These are phyloP conservation scores for Cryptomeria japonica DNA, from an alignment of 75 land plant genomes.

Conservation along the genomic window DNA sequence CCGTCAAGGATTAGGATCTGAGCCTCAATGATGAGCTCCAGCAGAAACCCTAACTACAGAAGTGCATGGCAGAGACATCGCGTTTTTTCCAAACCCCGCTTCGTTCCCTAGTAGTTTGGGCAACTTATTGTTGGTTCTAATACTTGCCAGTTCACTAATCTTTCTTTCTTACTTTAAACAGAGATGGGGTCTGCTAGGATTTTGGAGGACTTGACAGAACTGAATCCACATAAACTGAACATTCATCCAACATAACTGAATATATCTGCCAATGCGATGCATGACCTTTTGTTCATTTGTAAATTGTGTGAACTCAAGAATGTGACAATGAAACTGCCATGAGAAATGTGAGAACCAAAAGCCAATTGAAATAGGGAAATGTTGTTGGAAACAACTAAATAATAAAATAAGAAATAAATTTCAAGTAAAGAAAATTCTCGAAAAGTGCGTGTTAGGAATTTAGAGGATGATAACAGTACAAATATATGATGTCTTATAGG, in stretches of 20 bases:
- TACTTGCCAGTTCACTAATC: no score
- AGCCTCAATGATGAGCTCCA: no score
- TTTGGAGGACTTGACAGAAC: neutral
- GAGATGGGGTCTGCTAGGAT: no score
- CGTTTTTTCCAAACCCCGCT: no score
- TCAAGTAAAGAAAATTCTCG: neutral
- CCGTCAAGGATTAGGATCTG: no score
- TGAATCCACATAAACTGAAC: neutral
- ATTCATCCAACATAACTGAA: neutral
- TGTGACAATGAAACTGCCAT: neutral
- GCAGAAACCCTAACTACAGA: no score
- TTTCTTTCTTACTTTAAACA: no score
- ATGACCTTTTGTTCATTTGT: neutral
- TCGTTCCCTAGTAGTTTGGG: no score
- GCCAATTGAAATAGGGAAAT: neutral
- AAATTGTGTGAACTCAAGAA: neutral
- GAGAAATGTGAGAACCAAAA: neutral
- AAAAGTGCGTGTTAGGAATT: neutral
- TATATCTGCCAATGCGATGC: neutral
- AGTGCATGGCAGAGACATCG: no score
- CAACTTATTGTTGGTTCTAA: no score
- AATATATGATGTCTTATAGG: neutral
- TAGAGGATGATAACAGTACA: neutral
- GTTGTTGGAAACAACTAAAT: neutral
- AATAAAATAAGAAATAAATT: neutral